Evolutionary conservation across 345 rosid genomes (phyloP), one percentile per base, ranked within the genome.

Genomic region (Microthlaspi erraticum): DNA sequence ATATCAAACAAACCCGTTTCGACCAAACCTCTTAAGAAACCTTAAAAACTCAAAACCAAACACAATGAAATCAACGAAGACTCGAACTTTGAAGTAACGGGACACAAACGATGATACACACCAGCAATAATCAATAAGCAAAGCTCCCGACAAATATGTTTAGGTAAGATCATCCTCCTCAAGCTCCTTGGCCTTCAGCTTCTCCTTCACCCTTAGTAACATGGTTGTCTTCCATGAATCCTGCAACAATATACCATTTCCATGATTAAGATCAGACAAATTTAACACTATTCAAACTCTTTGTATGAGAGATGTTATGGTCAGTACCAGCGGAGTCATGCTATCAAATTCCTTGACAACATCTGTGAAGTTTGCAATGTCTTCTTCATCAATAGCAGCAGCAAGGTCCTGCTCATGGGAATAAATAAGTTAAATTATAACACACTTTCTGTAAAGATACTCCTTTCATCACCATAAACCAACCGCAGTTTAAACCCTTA

Each of bases 131-230:
- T 3, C 16, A 36, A 43, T 23, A 60, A 54, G 58, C 69, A 43
- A 62, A 48, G 68, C 29, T 44, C 36, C 10, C 37, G 69, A 60
- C 13, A 44, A 56, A 31, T 38, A 7, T 36, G 66, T 66, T 87
- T 80, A 93, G 75, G 99, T 95, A 58, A 95, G 98, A 74, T 95
- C 98, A 72, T 92, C 99, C 77, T 92, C 99, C 71, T 95, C 99
- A 52, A 90, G 48, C 78, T 95, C 99, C 78, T 84, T 88, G 55
- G 94, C 96, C 77, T 95, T 95, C 70, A 95, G 84, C 88, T 90
- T 95, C 72, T 95, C 98, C 82, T 95, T 95, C 79, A 95, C 98
- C 80, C 99, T 84, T 85, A 91, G 76, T 56, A 95, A 77, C 73
- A 92, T 88, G 13, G 96, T 90, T 10, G 99, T 95, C 89, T 95